Evolutionary conservation across 495 filamentous ascomycete genomes (phyloP).

Genomic region (Penicillium longicatenatum): DNA sequence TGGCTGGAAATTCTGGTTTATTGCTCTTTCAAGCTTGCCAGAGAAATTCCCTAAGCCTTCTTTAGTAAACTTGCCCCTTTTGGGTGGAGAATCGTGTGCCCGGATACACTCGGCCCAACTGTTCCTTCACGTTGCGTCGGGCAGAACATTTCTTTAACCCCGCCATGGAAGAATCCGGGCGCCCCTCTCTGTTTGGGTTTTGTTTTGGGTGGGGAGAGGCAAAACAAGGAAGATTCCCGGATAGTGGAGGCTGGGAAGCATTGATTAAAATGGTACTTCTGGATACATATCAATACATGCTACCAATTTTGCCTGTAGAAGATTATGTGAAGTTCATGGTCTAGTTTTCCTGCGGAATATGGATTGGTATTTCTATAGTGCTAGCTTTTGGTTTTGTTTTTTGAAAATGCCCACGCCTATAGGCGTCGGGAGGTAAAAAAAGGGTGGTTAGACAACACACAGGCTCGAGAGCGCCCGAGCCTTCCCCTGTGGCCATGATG

Average conservation of each 20-base stretch:
- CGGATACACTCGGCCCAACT: conserved; percentile 25
- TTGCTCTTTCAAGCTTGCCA: conserved; percentile 4
- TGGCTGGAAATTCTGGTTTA: background rate
- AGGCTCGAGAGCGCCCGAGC: conserved; percentile 4
- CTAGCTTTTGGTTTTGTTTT: conserved; percentile 23
- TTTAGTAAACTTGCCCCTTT: background rate
- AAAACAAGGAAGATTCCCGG: background rate
- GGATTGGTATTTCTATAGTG: conserved; percentile 28
- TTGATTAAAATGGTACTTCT: background rate
- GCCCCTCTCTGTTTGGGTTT: conserved; percentile 10
- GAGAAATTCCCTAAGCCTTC: background rate
- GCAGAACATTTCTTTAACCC: conserved; percentile 16
- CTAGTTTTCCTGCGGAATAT: conserved; percentile 1
- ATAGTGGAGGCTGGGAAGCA: background rate
- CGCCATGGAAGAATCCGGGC: conserved; percentile 20
- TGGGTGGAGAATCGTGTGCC: conserved; percentile 12
- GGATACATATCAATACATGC: background rate
- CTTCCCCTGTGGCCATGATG: conserved; percentile 1
- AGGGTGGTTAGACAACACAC: conserved; percentile 5
- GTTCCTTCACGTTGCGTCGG: conserved; percentile 12
- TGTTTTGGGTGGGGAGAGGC: conserved; percentile 4
- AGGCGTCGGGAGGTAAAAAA: conserved; percentile 14
- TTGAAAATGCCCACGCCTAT: conserved; percentile 8
- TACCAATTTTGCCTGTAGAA: background rate
- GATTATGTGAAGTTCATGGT: background rate